Evolutionary conservation across 495 filamentous ascomycete genomes (phyloP), one percentile per base, ranked within the genome.

Genomic region (Mytilinidion resinicola): DNA sequence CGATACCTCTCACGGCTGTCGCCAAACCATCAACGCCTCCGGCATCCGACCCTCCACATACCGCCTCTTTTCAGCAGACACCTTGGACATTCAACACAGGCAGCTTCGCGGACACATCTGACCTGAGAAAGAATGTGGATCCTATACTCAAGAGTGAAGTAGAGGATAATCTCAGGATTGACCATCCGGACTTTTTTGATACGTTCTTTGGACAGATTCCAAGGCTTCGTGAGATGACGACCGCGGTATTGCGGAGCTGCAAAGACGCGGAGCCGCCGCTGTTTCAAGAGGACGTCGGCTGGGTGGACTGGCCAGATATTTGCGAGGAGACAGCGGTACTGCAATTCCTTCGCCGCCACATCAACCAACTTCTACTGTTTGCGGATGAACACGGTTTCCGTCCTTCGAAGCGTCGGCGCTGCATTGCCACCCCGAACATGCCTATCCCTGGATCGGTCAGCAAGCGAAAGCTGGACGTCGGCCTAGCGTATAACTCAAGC

Each of bases 61-160:
- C 53, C 46, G 15, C 59, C 9, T 61, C 59, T n/a, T 61, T 61
- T 57, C 57, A 60, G 51, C 59, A 61, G 59, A 61, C 59, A 53
- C 59, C 59, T 44, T 56, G 19, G 46, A 43, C 53, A 19, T 61
- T 56, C 59, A 56, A 57, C 33, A 56, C 53, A 33, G 59, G 59
- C 21, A 61, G 59, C 30, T 61, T 61, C 41, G 46, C 44, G 20
- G 53, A 61, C 59, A 56, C 59, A 44, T 56, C 53, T 25, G 53
- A 61, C 19, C 54, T 61, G 1, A 56, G 59, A 33, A 61, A 20
- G 53, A 43, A 61, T 30, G 59, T 61, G 7, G 59, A 61, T 34
- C 59, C 53, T 11, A 61, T 61, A 61, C 53, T 61, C n/a, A 61
- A 57, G 36, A 15, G 39, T 36, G 53, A 61, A 52, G 59, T 61